Percentiles rank a stretch among this genome's conserved stretches.
Conservation (phyloP, 2,329 filamentous ascomycete species). For the Pseudogymnoascus sp. region DNA sequence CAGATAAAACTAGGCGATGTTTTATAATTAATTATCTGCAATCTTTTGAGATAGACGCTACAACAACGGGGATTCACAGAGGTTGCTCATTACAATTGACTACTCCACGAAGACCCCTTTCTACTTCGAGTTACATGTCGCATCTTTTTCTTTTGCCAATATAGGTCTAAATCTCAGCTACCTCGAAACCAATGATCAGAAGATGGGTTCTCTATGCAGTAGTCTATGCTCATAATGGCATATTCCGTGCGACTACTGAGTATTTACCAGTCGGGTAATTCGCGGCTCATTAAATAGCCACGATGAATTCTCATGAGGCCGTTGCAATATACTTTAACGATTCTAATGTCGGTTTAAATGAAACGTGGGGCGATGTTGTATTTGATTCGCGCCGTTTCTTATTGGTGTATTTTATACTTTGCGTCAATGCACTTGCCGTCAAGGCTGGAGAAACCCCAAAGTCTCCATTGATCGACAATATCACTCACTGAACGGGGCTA, state of each 20-base stretch:
- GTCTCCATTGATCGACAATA: not conserved
- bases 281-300: not conserved
- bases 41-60: not conserved
- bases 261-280: not conserved
- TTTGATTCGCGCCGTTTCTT: not conserved
- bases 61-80: not conserved
- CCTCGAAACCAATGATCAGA: not conserved
- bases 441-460: not conserved
- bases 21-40: not conserved
- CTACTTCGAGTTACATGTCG: not conserved
- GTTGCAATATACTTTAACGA: not conserved
- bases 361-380: not conserved
- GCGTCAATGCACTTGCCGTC: not conserved
- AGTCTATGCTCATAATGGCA: not conserved
- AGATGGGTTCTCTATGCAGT: too few relatives aligned
- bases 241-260: not conserved
- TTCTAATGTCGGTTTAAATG: not conserved
- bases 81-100: not conserved
- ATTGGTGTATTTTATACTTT: conserved; percentile 2
- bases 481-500: not conserved
- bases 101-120: not conserved
- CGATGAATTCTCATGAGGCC: not conserved
- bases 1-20: not conserved
- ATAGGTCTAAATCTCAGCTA: not conserved
- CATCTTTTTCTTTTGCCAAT: not conserved